A percentile compares a stretch with the other conserved stretches of the same genome.
Conservation (phyloP, 495 filamentous ascomycete species). For the Daldinia concentrica region DNA sequence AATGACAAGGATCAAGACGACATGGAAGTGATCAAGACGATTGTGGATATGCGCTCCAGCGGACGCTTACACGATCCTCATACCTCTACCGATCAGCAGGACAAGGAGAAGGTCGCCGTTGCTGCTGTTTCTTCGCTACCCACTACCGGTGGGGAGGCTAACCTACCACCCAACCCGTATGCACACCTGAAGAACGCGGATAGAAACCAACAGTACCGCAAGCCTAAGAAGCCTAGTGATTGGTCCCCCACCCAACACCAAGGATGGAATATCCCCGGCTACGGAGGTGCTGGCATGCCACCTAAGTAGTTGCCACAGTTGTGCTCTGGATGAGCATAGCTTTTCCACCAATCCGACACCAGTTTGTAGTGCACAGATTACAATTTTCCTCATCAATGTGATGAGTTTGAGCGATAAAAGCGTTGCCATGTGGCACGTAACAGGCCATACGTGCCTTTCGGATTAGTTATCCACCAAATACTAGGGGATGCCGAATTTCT, state of each 20-base stretch:
- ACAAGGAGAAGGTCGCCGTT: conserved; percentile 25
- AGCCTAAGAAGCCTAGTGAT: conserved; percentile 37
- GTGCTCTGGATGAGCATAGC: conserved; percentile 2
- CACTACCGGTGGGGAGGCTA: conserved; percentile 44
- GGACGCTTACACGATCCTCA: conserved; percentile 45
- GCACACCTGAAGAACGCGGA: conserved; percentile 40
- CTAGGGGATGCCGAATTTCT: conserved; percentile 6
- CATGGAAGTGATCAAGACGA: conserved; percentile 62
- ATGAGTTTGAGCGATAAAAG: conserved; percentile 22
- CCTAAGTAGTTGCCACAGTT: conserved; percentile 29
- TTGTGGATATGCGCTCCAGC: conserved; percentile 49
- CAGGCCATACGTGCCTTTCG: conserved; percentile 12
- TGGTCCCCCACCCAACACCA: conserved; percentile 22
- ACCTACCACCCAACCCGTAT: conserved; percentile 45
- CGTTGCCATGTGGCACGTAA: conserved; percentile 26
- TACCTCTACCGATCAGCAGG: conserved; percentile 27
- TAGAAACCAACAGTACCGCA: conserved; percentile 21
- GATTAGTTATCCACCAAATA: conserved; percentile 32
- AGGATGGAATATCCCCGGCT: conserved; percentile 23
- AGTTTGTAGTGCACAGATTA: conserved; percentile 24
- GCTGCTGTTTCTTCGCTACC: conserved; percentile 41
- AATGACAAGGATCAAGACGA: conserved; percentile 68
- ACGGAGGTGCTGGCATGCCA: conserved; percentile 25
- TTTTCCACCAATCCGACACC: neutral
- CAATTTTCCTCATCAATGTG: conserved; percentile 43